Base-by-base conservation (phyloP, 441 rosid genomes). In the Aleurites moluccanus region DNA sequence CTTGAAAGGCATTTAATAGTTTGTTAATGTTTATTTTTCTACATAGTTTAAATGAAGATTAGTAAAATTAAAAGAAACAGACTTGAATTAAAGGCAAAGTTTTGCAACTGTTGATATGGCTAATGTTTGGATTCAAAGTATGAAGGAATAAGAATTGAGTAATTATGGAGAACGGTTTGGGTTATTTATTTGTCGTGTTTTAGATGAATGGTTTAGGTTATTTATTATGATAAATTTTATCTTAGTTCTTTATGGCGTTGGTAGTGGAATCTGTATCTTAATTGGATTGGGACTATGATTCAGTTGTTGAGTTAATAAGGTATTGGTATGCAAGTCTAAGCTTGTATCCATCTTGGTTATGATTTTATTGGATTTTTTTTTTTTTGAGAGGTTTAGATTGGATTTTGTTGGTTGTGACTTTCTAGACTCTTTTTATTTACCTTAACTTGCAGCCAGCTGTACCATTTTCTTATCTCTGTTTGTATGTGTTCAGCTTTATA, bases 101-200 rank as follows among this genome's bases (percentile, higher is more conserved):
- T 60, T 75, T 20, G 21, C n/a, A 27, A 72, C 47, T 23, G n/a
- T 65, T 28, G 21, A 63, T 13, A 7, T 52, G 23, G 64, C 45
- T 56, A 27, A 65, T 15, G 45, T 56, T 55, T 42, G 25, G 68
- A 49, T 35, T 65, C 13, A 50, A 59, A 49, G 7, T 75, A 40
- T 60, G 13, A 50, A 42, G 33, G 30, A 27, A 44, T n/a, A 13
- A 23, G 20, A 8, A 18, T 42, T 15, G 25, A 21, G 28, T 13
- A 35, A 49, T 33, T 18, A 10, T 4, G 64, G 27, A 28, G 57
- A 38, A 38, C 6, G 40, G 40, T 38, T 38, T 38, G 40, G 7
- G 40, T 38, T 38, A 38, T 38, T 38, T 38, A 38, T 38, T 38
- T 38, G 7, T 38, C 6, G 6, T 38, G 40, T 38, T 38, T 38